phyloP scores from a whole-genome alignment of 768 basidiomycete species.

The Lanmaoa pseudosensibilis region DNA sequence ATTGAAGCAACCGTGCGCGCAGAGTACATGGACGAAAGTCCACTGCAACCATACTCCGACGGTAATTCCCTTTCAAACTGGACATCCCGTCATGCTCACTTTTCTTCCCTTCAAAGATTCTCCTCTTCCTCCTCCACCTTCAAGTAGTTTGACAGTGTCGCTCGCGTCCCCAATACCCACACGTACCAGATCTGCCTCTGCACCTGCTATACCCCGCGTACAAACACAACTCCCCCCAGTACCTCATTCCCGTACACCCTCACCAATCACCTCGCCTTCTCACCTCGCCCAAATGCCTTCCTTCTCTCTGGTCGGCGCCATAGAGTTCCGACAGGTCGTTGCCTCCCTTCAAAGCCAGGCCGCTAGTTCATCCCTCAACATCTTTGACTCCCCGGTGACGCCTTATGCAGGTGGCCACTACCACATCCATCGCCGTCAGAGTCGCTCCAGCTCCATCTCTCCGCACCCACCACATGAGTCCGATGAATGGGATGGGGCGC shows the following conservation, averaged over 20 bases:
- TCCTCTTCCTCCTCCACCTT: neutral
- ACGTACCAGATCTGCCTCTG: constrained; percentile 41
- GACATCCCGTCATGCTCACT: constrained; percentile 3
- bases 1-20: constrained; percentile 54
- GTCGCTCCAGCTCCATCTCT: constrained; percentile 34
- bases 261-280: constrained; percentile 43
- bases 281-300: constrained; percentile 63
- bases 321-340: constrained; percentile 94
- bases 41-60: constrained; percentile 57
- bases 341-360: constrained; percentile 74
- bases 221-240: constrained; percentile 43
- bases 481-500: constrained; percentile 52
- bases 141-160: constrained; percentile 14
- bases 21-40: constrained; percentile 53
- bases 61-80: constrained; percentile 46
- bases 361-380: constrained; percentile 51
- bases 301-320: constrained; percentile 89
- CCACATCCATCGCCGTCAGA: constrained; percentile 39
- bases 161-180: constrained; percentile 34
- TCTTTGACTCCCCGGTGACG: constrained; percentile 67
- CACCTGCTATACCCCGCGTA: constrained; percentile 38
- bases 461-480: constrained; percentile 31
- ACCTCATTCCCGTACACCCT: constrained; percentile 46
- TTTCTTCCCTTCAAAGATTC: constrained; percentile 10
- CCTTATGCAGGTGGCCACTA: constrained; percentile 81